Percentiles rank a stretch among this genome's conserved stretches.
Evolutionary conservation across 345 rosid species (phyloP).

Genomic region (Geranium rotundifolium): DNA sequence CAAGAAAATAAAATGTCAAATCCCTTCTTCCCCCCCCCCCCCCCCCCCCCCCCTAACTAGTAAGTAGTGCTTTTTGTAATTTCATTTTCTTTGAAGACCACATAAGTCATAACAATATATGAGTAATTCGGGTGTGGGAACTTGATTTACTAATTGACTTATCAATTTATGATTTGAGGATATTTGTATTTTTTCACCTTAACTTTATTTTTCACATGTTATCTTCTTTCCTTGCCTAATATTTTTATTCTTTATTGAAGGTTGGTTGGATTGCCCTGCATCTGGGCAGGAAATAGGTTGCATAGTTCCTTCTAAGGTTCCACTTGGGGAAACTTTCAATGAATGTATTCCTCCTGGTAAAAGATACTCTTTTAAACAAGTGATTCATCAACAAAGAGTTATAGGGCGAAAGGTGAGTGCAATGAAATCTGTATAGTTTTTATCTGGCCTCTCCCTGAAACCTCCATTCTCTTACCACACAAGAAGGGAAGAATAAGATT

Average conservation of each 20-base stretch:
- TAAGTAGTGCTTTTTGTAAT: too few species aligned
- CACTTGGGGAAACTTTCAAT: slow-evolving; percentile 73
- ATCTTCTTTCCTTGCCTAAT: not conserved
- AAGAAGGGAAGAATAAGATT: not conserved
- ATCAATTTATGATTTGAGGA: too few species aligned
- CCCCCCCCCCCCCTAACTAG: too few species aligned
- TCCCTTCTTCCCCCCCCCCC: too few species aligned
- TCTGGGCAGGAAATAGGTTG: slow-evolving; percentile 59
- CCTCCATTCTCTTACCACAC: not conserved
- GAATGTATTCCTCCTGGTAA: slow-evolving; percentile 71
- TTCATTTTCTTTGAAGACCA: too few species aligned
- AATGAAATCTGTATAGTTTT: too few species aligned
- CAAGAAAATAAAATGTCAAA: too few species aligned
- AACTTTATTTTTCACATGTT: too few species aligned
- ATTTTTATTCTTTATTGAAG: slow-evolving; percentile 23
- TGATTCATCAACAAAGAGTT: slow-evolving; percentile 63
- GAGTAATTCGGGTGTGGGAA: too few species aligned
- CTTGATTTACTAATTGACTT: too few species aligned
- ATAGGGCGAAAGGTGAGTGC: slow-evolving; percentile 59
- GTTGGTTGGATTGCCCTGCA: slow-evolving; percentile 94
- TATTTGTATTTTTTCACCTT: too few species aligned
- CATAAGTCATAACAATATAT: too few species aligned
- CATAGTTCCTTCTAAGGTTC: slow-evolving; percentile 90
- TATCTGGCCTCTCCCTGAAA: not conserved
- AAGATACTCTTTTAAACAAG: slow-evolving; percentile 98